Conservation (phyloP, 2,329 filamentous ascomycete species). For the Paecilomyces sp. region DNA sequence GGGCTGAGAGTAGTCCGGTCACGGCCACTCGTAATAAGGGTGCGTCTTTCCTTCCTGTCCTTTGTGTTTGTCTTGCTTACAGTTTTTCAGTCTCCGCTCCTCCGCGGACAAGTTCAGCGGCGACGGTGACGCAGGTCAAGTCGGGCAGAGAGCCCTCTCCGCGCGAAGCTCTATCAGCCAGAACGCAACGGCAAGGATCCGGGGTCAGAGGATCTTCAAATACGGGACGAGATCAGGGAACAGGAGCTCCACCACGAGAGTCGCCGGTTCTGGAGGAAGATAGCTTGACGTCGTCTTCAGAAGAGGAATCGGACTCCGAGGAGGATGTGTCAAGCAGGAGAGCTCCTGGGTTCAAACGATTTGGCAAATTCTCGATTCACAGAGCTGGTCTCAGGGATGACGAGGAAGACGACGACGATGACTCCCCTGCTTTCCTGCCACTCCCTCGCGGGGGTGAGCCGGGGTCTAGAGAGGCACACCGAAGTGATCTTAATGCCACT, state of each 20-base stretch:
- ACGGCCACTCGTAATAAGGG: constrained; percentile 8
- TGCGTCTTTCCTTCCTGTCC: constrained; percentile 2
- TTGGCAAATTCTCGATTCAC: constrained; percentile 33
- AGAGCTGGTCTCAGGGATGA: constrained; percentile 25
- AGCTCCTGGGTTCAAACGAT: constrained; percentile 26
- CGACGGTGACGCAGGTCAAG: constrained; percentile 21
- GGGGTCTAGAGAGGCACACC: constrained; percentile 12
- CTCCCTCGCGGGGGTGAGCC: constrained; percentile 19
- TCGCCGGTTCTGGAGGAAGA: constrained; percentile 29
- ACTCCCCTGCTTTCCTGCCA: constrained; percentile 41
- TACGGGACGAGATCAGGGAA: constrained; percentile 17
- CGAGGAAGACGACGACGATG: constrained; percentile 35
- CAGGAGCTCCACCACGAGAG: constrained; percentile 13
- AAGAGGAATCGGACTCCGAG: constrained; percentile 21
- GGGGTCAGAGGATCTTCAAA: constrained; percentile 15
- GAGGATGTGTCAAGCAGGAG: constrained; percentile 13
- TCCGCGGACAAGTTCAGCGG: constrained; percentile 23
- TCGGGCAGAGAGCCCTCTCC: constrained; percentile 15
- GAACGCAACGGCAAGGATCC: constrained; percentile 16
- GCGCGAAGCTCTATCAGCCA: constrained; percentile 16
- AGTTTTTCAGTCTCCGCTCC: constrained; percentile 10
- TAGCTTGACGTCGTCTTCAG: constrained; percentile 22
- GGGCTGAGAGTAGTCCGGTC: constrained; percentile 15
- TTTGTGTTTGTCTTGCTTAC: constrained; percentile 2
- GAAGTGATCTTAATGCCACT: constrained; percentile 34